Conservation (phyloP, 78 protist genomes). For the Polysphondylium violaceum region DNA sequence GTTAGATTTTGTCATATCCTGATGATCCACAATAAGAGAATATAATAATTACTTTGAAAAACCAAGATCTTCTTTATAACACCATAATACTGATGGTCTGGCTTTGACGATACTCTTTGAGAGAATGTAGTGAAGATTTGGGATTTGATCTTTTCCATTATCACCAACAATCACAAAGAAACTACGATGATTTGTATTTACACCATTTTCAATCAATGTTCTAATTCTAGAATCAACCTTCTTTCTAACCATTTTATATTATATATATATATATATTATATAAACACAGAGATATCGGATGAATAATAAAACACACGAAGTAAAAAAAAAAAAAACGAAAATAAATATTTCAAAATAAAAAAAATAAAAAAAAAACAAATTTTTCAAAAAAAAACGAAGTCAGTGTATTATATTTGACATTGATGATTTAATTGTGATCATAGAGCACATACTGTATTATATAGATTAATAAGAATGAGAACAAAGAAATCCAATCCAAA, state of each 20-base stretch:
- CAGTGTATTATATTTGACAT: not conserved
- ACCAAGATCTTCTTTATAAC: constrained; percentile 97
- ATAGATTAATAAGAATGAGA: not conserved
- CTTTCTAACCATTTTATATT: constrained; percentile 80
- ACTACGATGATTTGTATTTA: constrained; percentile 88
- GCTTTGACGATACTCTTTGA: constrained; percentile 88
- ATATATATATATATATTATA: not conserved
- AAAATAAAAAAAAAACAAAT: not conserved
- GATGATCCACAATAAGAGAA: not conserved
- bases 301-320: not conserved
- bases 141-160: constrained; percentile 91
- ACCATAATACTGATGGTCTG: constrained; percentile 98
- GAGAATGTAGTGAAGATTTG: constrained; percentile 97
- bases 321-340: not conserved
- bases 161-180: constrained; percentile 98
- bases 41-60: constrained; percentile 80
- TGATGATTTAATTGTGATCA: not conserved
- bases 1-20: not conserved
- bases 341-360: not conserved
- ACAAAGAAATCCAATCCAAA: not conserved
- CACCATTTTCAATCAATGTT: constrained; percentile 94
- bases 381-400: not conserved
- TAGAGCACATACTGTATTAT: too few relatives aligned
- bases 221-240: constrained; percentile 95
- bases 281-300: too few relatives aligned